These are phyloP conservation scores for Neospermospora avenae DNA, from an alignment of 2,329 filamentous ascomycete species.

Conservation along the genomic window DNA sequence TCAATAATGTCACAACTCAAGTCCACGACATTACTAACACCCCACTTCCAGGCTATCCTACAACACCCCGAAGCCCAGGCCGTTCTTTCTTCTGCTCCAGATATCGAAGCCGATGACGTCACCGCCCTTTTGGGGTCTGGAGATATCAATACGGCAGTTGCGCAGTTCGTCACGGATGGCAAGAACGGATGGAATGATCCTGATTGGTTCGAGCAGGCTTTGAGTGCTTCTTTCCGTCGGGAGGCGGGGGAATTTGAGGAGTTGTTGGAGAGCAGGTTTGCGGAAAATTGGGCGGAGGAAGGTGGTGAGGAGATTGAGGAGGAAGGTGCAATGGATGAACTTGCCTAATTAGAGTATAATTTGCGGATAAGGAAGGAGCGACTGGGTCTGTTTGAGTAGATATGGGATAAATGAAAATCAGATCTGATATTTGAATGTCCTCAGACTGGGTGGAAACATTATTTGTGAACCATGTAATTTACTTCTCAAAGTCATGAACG, in stretches of 20 bases:
- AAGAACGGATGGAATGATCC: constrained; percentile 52
- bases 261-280: constrained; percentile 51
- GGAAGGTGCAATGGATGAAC: not conserved
- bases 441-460: not conserved
- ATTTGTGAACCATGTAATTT: too few relatives aligned
- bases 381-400: too few relatives aligned
- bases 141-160: constrained; percentile 38
- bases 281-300: constrained; percentile 19
- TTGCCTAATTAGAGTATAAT: not conserved
- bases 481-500: too few relatives aligned
- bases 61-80: not conserved
- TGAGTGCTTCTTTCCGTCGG: constrained; percentile 49
- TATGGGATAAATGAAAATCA: not conserved
- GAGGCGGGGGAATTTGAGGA: constrained; percentile 53
- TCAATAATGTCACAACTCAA: not conserved
- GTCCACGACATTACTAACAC: too few relatives aligned
- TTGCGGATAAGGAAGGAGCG: not conserved
- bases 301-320: not conserved
- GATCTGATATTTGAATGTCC: not conserved
- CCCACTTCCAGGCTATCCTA: not conserved
- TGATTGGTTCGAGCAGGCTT: constrained; percentile 53
- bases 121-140: not conserved
- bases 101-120: not conserved
- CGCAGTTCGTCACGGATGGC: constrained; percentile 54
- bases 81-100: not conserved